Evolutionary conservation across 169 alveolate genomes (phyloP), one percentile per base, ranked within the genome.

Genomic region (Neospora caninum): DNA sequence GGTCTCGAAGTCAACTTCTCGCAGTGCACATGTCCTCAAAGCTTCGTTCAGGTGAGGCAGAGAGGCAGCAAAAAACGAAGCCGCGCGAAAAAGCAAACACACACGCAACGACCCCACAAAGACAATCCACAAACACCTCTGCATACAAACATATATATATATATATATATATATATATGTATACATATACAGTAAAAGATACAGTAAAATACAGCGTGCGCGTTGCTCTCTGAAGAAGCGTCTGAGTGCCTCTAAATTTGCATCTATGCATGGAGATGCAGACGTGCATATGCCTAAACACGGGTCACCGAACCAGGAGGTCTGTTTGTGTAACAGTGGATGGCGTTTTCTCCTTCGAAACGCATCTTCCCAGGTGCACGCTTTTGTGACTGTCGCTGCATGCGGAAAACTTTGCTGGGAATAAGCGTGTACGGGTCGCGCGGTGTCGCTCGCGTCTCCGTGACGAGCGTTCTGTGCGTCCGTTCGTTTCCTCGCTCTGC

Each of bases 21-120:
- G 73, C 93, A 70, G 54, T 93, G 91, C 64, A 78, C 41, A 67
- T 93, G 95, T 42, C 95, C 95, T 36, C 95, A 88, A 22, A 86
- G 93, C 34, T 93, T 93, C 88, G 80, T 93, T 64, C 95, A 93
- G 42, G 49, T n/a, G 84, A 31, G 16, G 45, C 43, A n/a, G 9
- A 9, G 84, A 41, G 9, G 84, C 38, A 22, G 84, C 80, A 69
- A 69, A 25, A 6, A 20, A 25, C 16, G 18, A 25, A 6, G 80
- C 38, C 10, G 34, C 80, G 2, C 31, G 41, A 69, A 69, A 25
- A 69, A 25, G 18, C 41, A 69, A 25, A 6, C 10, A n/a, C 80
- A 69, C 58, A 49, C 58, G 13, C 58, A 49, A 49, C 58, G 58
- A 49, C 13, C 58, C 22, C 13, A 49, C 22, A 4, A 4, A 49